Base-by-base conservation (phyloP, 305 asterid genomes). In the Fraxinus paxiana region DNA sequence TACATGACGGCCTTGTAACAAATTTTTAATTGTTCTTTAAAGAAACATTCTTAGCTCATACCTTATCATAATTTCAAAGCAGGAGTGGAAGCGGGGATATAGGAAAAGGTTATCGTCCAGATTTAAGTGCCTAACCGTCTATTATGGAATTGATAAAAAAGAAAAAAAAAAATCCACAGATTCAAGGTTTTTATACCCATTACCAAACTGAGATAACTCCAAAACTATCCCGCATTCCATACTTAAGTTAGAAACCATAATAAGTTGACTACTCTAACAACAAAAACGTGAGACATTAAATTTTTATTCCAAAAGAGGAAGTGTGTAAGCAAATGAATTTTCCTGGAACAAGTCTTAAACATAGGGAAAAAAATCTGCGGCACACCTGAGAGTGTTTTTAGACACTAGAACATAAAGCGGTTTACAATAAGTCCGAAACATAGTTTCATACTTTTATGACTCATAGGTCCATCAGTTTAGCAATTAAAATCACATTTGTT, bases 311-410 rank as follows among this genome's bases (percentile, higher is more conserved):
- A 18, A 67, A 30, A 3, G 74, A n/a, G 38, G 20, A 26, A 67
- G 20, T 13, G 18, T 3, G 31, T 10, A 63, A 63, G 34, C 17
- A 24, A 22, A 54, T 75, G 43, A 78, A 51, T 54, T 37, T 71
- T 41, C 59, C 10, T 43, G 59, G 43, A 73, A 75, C 72, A 17
- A 70, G 20, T 80, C 46, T 70, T 70, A 79, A 31, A 73, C 37
- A 30, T 20, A 20, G 18, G 41, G 38, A 13, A 22, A 22, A 56
- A 9, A 9, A 67, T 5, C 38, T 13, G 30, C 4, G 4, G 6
- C 72, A 63, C 72, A 24, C 15, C 17, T 24, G 72, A 28, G 34
- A 24, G 7, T 63, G n/a, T 63, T 63, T 63, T 9, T 22, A 2
- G 71, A 24, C 72, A 10, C 10, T 24, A 63, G 71, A 63, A 63